These are phyloP conservation scores for Liriodendron chinense DNA, from an alignment of 164 flowering plant species.

Conservation along the genomic window DNA sequence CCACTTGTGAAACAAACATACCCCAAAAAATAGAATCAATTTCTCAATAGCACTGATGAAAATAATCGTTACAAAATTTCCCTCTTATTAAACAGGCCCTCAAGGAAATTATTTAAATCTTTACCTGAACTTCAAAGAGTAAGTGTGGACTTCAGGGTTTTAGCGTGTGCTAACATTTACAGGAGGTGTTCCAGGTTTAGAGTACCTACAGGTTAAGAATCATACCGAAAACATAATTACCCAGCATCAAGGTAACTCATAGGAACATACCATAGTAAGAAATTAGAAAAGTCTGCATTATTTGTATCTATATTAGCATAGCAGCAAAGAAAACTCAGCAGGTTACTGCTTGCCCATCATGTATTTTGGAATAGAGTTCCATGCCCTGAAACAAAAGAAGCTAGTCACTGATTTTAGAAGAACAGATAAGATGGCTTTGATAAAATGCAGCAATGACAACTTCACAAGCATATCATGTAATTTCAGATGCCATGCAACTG, in stretches of 20 bases:
- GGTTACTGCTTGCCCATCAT: conserved; percentile 97
- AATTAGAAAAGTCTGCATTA: conserved; percentile 75
- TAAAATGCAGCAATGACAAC: not conserved
- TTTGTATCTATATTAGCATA: conserved; percentile 82
- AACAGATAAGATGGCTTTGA: not conserved
- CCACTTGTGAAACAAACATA: no score
- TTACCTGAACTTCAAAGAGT: conserved; percentile 79
- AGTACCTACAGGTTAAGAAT: conserved; percentile 60
- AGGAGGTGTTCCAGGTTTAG: conserved; percentile 93
- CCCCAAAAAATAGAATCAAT: no score
- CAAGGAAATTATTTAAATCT: not conserved
- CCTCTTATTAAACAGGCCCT: no score
- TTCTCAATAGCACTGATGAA: no score
- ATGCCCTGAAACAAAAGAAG: conserved; percentile 57
- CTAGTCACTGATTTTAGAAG: not conserved
- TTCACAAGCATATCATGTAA: not conserved
- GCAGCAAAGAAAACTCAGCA: conserved; percentile 97
- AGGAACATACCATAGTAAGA: conserved; percentile 59
- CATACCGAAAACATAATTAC: conserved; percentile 12
- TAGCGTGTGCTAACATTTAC: conserved; percentile 76
- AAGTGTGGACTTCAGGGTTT: conserved; percentile 66
- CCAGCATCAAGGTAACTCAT: not conserved
- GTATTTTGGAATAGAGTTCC: conserved; percentile 95
- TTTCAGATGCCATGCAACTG: not conserved
- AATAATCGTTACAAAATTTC: no score